These are phyloP conservation scores for Neoboletus subvelutipes DNA, from an alignment of 768 basidiomycete species.

Conservation along the genomic window DNA sequence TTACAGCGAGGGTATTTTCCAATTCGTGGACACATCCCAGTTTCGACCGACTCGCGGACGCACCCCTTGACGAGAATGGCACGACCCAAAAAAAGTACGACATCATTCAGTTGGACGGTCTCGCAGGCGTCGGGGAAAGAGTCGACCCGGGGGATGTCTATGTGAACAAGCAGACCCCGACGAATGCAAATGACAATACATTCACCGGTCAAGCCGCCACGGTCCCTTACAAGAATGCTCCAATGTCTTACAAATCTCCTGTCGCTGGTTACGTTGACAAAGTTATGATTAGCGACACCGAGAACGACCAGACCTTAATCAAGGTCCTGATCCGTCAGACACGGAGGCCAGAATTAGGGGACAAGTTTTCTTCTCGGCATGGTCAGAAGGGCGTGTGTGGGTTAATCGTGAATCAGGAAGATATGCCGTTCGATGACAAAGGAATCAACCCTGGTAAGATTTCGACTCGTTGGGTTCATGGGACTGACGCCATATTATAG, in stretches of 20 bases:
- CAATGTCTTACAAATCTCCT: slow-evolving; percentile 91
- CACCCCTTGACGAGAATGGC: slow-evolving; percentile 82
- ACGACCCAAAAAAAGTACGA: slow-evolving; percentile 80
- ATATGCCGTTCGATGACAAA: slow-evolving; percentile 99
- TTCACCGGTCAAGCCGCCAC: slow-evolving; percentile 82
- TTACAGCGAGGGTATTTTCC: slow-evolving; percentile 8
- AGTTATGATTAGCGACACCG: slow-evolving; percentile 95
- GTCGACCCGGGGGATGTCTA: slow-evolving; percentile 93
- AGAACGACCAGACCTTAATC: slow-evolving; percentile 94
- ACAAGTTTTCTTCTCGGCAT: slow-evolving; percentile 97
- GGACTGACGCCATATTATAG: slow-evolving; percentile 39
- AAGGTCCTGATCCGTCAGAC: slow-evolving; percentile 98
- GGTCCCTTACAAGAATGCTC: slow-evolving; percentile 88
- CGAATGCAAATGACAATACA: slow-evolving; percentile 89
- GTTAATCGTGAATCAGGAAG: slow-evolving; percentile 96
- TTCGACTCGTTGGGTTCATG: slow-evolving; percentile 6
- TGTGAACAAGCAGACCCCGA: slow-evolving; percentile 95
- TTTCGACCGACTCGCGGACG: slow-evolving; percentile 92
- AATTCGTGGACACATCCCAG: slow-evolving; percentile 37
- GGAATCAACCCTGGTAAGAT: slow-evolving; percentile 84
- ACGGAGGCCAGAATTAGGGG: slow-evolving; percentile 91
- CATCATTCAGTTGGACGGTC: slow-evolving; percentile 88
- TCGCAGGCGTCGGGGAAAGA: slow-evolving; percentile 92
- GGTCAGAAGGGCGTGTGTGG: slow-evolving; percentile 99
- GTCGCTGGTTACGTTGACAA: slow-evolving; percentile 96